A percentile compares a stretch with the other conserved stretches of the same genome.
Conservation (phyloP, 805 yeast species). For the Teunomyces aglyptinius region DNA sequence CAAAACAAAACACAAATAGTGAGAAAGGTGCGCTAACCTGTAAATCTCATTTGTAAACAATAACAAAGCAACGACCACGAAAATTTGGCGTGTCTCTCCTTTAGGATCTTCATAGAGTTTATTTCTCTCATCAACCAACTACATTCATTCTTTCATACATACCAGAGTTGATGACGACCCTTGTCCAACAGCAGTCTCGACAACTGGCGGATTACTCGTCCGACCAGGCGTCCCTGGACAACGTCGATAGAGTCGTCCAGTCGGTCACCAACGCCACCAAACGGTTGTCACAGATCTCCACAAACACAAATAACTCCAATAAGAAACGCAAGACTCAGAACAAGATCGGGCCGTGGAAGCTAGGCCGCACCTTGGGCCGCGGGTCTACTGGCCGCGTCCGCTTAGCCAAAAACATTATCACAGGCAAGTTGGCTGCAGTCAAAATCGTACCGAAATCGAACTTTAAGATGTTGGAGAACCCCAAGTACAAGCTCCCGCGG, state of each 20-base stretch:
- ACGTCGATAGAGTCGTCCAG: constrained; percentile 42
- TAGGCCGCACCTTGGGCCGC: constrained; percentile 90
- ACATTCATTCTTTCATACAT: constrained; percentile 4
- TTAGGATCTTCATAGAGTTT: neutral
- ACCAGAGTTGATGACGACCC: constrained; percentile 18
- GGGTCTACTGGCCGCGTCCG: constrained; percentile 97
- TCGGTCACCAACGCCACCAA: constrained; percentile 47
- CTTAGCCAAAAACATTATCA: constrained; percentile 79
- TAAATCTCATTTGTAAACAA: neutral
- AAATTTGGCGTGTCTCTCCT: constrained; percentile 4
- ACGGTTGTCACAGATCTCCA: constrained; percentile 49
- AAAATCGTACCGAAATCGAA: constrained; percentile 90
- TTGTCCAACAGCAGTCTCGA: constrained; percentile 21
- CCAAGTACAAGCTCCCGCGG: constrained; percentile 39
- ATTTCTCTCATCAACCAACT: constrained; percentile 3
- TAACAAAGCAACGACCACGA: constrained; percentile 4
- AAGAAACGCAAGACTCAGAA: constrained; percentile 48
- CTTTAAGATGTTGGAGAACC: constrained; percentile 49
- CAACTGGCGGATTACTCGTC: constrained; percentile 20
- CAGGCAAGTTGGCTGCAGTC: constrained; percentile 92
- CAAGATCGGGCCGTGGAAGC: constrained; percentile 93
- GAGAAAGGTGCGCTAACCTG: neutral
- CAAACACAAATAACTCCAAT: constrained; percentile 40
- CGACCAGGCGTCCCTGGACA: constrained; percentile 10
- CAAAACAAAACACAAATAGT: neutral